Conservation (phyloP, 768 basidiomycete species). For the Tulasnella sp. region DNA sequence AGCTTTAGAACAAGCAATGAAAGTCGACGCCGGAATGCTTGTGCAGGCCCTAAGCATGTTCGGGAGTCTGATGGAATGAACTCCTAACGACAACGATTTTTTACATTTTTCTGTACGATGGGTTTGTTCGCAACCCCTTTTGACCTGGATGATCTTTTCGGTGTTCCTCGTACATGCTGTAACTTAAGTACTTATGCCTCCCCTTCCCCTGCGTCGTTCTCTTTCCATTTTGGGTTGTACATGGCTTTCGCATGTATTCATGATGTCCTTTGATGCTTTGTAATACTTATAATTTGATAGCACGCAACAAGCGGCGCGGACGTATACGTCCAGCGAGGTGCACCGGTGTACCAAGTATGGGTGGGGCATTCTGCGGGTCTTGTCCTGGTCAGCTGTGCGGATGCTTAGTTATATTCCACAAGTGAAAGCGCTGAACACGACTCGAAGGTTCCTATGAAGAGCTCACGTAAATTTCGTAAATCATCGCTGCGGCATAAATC, state of each 20-base stretch:
- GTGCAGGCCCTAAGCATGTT: slow-evolving; percentile 35
- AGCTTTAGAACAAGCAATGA: slow-evolving; percentile 31
- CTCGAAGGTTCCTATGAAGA: no score
- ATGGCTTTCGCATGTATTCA: neutral
- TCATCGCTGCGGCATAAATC: no score
- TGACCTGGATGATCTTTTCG: neutral
- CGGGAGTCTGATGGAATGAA: slow-evolving; percentile 10
- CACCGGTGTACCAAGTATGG: no score
- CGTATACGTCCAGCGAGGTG: no score
- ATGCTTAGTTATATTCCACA: no score
- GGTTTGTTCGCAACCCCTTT: neutral
- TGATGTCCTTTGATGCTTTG: neutral
- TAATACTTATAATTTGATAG: neutral
- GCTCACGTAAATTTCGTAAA: no score
- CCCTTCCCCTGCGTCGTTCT: neutral
- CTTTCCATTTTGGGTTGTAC: neutral
- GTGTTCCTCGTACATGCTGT: neutral
- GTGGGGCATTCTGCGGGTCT: no score
- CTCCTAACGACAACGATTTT: neutral
- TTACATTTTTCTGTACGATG: neutral
- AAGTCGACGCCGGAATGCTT: slow-evolving; percentile 33
- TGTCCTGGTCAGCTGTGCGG: no score
- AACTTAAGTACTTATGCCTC: neutral
- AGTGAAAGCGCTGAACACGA: no score
- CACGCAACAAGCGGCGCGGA: no score